A percentile compares a stretch with the other conserved stretches of the same genome.
These are phyloP conservation scores for Tylopilus subfusipes DNA, from an alignment of 768 basidiomycete species.

Conservation along the genomic window DNA sequence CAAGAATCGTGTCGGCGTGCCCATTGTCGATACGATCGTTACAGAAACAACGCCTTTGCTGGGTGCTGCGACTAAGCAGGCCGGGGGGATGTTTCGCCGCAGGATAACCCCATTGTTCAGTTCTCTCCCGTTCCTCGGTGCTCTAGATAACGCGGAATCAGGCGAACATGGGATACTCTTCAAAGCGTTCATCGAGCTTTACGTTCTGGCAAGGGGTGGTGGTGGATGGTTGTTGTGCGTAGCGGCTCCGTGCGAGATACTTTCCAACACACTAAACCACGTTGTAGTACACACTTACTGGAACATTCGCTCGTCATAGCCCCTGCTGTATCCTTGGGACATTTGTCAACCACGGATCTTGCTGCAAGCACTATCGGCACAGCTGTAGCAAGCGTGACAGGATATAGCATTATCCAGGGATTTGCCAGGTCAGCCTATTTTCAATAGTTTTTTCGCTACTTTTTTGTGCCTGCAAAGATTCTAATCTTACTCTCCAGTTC, in stretches of 20 bases:
- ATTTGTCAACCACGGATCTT: constrained; percentile 50
- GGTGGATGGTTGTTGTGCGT: constrained; percentile 23
- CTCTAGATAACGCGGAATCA: constrained; percentile 15
- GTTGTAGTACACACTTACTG: constrained; percentile 17
- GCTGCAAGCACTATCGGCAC: constrained; percentile 46
- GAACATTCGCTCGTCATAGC: constrained; percentile 26
- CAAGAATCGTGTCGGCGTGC: constrained; percentile 1
- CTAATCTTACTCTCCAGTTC: constrained; percentile 12
- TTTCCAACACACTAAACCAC: background rate
- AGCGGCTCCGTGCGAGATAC: background rate
- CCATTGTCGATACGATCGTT: background rate
- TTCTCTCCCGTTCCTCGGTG: constrained; percentile 19
- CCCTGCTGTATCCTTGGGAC: constrained; percentile 43
- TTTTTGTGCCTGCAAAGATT: constrained; percentile 6
- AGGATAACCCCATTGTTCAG: constrained; percentile 12
- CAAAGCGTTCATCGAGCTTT: constrained; percentile 16
- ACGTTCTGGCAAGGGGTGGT: constrained; percentile 22
- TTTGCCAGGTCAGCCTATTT: constrained; percentile 33
- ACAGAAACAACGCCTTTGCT: constrained; percentile 27
- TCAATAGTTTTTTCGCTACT: background rate
- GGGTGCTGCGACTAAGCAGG: constrained; percentile 16
- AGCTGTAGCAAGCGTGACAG: constrained; percentile 41
- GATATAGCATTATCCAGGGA: constrained; percentile 41
- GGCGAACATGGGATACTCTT: constrained; percentile 5
- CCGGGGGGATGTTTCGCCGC: constrained; percentile 16